Percentiles rank a stretch among this genome's conserved stretches.
These are phyloP conservation scores for Rhynchosporium agropyri DNA, from an alignment of 2,329 filamentous ascomycete species.

Conservation along the genomic window DNA sequence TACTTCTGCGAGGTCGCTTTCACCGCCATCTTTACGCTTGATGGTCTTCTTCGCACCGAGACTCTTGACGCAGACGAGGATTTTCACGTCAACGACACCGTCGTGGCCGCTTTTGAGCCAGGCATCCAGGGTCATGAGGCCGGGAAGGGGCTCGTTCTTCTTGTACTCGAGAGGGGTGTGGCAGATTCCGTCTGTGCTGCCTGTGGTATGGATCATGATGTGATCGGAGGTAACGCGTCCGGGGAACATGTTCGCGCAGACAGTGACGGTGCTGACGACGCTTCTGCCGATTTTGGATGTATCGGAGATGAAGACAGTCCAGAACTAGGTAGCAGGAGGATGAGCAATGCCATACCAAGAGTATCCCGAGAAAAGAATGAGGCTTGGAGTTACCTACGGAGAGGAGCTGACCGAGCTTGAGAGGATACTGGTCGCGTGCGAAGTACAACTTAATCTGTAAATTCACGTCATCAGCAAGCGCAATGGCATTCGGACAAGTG, in stretches of 20 bases:
- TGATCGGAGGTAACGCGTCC: constrained; percentile 57
- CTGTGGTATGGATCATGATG: constrained; percentile 55
- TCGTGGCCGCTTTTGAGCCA: constrained; percentile 59
- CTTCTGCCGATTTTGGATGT: constrained; percentile 50
- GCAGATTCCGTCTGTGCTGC: constrained; percentile 48
- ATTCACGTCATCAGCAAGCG: constrained; percentile 2
- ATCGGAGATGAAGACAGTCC: constrained; percentile 56
- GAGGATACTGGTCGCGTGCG: constrained; percentile 44
- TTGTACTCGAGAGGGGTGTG: constrained; percentile 51
- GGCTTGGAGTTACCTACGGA: constrained; percentile 36
- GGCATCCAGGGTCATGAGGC: constrained; percentile 58
- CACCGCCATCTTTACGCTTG: constrained; percentile 47
- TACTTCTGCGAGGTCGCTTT: constrained; percentile 53
- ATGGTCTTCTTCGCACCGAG: constrained; percentile 56
- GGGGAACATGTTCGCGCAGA: constrained; percentile 60
- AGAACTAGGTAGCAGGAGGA: constrained; percentile 43
- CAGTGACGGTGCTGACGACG: constrained; percentile 39
- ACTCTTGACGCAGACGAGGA: constrained; percentile 61
- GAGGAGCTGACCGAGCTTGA: constrained; percentile 56
- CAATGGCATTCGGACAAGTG: background rate
- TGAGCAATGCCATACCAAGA: too few relatives aligned
- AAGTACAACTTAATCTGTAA: constrained; percentile 56
- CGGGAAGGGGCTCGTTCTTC: constrained; percentile 44
- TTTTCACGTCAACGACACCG: constrained; percentile 49
- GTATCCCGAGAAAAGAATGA: too few relatives aligned